phyloP scores from a whole-genome alignment of 805 yeast species.

The Wickerhamiella vanderwaltii region DNA sequence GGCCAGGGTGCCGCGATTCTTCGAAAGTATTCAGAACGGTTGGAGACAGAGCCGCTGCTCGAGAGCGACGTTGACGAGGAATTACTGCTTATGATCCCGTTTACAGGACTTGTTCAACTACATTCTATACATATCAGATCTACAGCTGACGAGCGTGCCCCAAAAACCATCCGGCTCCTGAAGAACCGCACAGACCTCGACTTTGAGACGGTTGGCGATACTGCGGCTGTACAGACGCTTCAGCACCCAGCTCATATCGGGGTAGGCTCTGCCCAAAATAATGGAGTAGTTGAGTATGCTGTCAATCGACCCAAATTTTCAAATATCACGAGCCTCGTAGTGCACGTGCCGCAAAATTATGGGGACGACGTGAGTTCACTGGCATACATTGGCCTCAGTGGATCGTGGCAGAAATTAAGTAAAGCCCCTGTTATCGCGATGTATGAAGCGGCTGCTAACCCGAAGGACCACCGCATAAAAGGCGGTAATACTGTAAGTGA shows the following conservation, averaged over 20 bases:
- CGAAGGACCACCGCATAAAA: slow-evolving; percentile 54
- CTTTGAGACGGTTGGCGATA: slow-evolving; percentile 46
- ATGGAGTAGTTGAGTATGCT: slow-evolving; percentile 65
- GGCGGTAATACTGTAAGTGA: too few relatives aligned
- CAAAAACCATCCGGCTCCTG: slow-evolving; percentile 54
- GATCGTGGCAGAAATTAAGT: slow-evolving; percentile 35
- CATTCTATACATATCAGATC: slow-evolving; percentile 63
- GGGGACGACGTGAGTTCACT: slow-evolving; percentile 44
- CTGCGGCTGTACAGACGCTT: slow-evolving; percentile 39
- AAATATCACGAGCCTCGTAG: slow-evolving; percentile 51
- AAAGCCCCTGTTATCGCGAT: slow-evolving; percentile 63
- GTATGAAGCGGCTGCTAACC: slow-evolving; percentile 89
- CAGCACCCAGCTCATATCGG: slow-evolving; percentile 51
- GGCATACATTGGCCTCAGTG: slow-evolving; percentile 68
- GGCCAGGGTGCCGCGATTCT: slow-evolving; percentile 42
- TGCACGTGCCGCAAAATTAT: slow-evolving; percentile 59
- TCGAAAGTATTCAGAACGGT: slow-evolving; percentile 39
- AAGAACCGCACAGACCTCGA: slow-evolving; percentile 63
- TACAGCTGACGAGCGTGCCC: slow-evolving; percentile 51
- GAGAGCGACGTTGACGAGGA: slow-evolving; percentile 76
- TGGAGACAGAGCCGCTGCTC: slow-evolving; percentile 34
- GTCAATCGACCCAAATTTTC: slow-evolving; percentile 65
- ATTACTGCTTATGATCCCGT: slow-evolving; percentile 64
- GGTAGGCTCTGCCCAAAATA: slow-evolving; percentile 25
- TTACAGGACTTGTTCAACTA: slow-evolving; percentile 60